These are phyloP conservation scores for Ustilago tritici DNA, from an alignment of 1,284 basidiomycete species.

Conservation along the genomic window DNA sequence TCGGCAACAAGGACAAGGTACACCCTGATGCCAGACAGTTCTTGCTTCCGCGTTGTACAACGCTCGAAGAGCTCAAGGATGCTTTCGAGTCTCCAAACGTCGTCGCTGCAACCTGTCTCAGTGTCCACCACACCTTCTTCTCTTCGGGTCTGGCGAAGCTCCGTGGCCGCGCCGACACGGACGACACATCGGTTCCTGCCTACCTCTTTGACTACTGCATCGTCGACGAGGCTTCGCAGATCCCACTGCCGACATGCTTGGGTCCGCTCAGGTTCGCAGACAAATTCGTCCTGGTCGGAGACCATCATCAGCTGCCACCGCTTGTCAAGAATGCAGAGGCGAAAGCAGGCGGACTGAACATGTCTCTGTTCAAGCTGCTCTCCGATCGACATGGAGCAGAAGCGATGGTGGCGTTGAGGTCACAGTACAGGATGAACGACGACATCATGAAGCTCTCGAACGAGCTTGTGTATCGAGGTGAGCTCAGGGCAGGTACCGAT, in stretches of 20 bases:
- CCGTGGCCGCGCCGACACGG: constrained; percentile 15
- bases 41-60: constrained; percentile 74
- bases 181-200: constrained; percentile 68
- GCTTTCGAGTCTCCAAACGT: constrained; percentile 87
- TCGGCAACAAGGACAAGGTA: constrained; percentile 93
- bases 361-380: constrained; percentile 88
- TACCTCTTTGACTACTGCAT: constrained; percentile 93
- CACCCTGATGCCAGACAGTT: constrained; percentile 73
- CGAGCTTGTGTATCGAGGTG: constrained; percentile 83
- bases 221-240: constrained; percentile 97
- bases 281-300: constrained; percentile 92
- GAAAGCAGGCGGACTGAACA: constrained; percentile 82
- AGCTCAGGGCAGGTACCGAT: constrained; percentile 82
- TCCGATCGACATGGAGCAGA: constrained; percentile 82
- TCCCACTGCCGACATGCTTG: constrained; percentile 92
- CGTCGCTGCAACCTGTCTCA: constrained; percentile 93
- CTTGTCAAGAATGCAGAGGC: constrained; percentile 83
- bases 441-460: constrained; percentile 97
- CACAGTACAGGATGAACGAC: constrained; percentile 96
- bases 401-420: constrained; percentile 82
- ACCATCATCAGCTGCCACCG: constrained; percentile 93
- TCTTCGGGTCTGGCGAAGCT: constrained; percentile 71
- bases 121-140: constrained; percentile 90
- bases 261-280: constrained; percentile 91
- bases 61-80: constrained; percentile 74